phyloP scores from a whole-genome alignment of 23 red algal species.

The Pyropia yezoensis region DNA sequence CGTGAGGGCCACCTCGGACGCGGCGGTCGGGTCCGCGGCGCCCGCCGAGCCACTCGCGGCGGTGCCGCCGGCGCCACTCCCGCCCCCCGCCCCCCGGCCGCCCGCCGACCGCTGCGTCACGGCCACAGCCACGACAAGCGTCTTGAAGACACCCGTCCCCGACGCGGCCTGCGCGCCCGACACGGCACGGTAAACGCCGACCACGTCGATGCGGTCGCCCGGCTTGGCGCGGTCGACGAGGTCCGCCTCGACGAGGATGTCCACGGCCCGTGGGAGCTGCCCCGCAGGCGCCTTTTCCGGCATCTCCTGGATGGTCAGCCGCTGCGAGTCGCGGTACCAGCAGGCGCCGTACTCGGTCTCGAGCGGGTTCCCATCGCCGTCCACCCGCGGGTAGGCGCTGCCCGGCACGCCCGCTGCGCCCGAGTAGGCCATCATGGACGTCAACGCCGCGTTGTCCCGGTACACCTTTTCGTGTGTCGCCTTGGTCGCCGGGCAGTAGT shows the following conservation, averaged over 20 bases:
- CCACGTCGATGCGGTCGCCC: constrained; percentile 71
- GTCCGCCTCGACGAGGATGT: constrained; percentile 85
- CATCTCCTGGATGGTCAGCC: constrained; percentile 85
- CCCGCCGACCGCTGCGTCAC: constrained; percentile 40
- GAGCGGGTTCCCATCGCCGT: constrained; percentile 89
- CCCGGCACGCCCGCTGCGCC: constrained; percentile 54
- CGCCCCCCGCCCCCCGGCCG: constrained; percentile 13
- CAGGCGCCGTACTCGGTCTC: constrained; percentile 94
- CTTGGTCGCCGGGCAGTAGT: constrained; percentile 82
- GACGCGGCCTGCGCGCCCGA: constrained; percentile 46
- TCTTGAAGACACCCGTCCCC: constrained; percentile 72
- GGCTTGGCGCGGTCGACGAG: constrained; percentile 95
- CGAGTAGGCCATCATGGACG: constrained; percentile 30
- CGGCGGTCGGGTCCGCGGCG: neutral
- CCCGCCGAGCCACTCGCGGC: too few relatives aligned
- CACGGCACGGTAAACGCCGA: constrained; percentile 87
- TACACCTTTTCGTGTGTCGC: constrained; percentile 67
- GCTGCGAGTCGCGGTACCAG: constrained; percentile 85
- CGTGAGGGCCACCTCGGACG: constrained; percentile 18
- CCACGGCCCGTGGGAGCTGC: constrained; percentile 86
- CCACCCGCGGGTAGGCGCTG: constrained; percentile 57
- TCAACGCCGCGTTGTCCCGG: constrained; percentile 65
- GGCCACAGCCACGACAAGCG: constrained; percentile 78
- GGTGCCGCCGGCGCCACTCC: neutral
- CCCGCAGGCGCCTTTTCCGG: constrained; percentile 89